Evolutionary conservation across 805 yeast species (phyloP).

Genomic region (Suhomyces tanzawaensis): DNA sequence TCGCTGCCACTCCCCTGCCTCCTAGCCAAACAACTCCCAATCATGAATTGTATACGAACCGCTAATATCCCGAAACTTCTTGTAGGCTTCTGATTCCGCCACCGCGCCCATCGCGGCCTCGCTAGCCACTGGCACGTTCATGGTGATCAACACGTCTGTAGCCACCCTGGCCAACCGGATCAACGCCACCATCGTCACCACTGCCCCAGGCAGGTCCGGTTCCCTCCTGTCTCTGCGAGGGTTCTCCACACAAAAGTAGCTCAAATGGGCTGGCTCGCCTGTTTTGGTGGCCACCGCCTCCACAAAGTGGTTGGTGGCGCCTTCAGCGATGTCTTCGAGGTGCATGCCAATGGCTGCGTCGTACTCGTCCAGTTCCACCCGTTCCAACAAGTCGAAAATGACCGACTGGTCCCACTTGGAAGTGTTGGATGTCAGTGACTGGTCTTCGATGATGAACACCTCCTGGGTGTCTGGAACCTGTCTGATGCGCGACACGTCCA

Average conservation of each 20-base stretch:
- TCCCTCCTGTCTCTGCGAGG: conserved; percentile 12
- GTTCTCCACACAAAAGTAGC: conserved; percentile 7
- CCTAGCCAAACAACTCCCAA: conserved; percentile 45
- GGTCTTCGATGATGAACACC: conserved; percentile 60
- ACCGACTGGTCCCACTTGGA: conserved; percentile 49
- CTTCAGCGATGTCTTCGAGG: conserved; percentile 50
- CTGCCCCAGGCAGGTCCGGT: conserved; percentile 13
- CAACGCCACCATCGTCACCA: conserved; percentile 56
- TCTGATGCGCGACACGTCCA: conserved; percentile 77
- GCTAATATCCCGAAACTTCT: conserved; percentile 23
- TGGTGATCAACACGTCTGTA: conserved; percentile 62
- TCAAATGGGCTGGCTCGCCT: conserved; percentile 2
- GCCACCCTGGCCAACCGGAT: conserved; percentile 48
- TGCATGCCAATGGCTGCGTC: conserved; percentile 51
- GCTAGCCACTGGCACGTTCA: conserved; percentile 49
- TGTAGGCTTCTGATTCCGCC: conserved; percentile 13
- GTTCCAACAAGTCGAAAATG: conserved; percentile 64
- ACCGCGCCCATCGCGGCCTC: conserved; percentile 5
- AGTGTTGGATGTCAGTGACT: conserved; percentile 15
- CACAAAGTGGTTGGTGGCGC: conserved; percentile 12
- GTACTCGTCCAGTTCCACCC: conserved; percentile 35
- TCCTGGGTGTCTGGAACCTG: conserved; percentile 94
- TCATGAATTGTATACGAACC: conserved; percentile 39
- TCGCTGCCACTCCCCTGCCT: neutral
- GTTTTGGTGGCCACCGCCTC: conserved; percentile 7